Evolutionary conservation across 805 yeast genomes (phyloP).

Genomic region (Metschnikowia picachoensis): DNA sequence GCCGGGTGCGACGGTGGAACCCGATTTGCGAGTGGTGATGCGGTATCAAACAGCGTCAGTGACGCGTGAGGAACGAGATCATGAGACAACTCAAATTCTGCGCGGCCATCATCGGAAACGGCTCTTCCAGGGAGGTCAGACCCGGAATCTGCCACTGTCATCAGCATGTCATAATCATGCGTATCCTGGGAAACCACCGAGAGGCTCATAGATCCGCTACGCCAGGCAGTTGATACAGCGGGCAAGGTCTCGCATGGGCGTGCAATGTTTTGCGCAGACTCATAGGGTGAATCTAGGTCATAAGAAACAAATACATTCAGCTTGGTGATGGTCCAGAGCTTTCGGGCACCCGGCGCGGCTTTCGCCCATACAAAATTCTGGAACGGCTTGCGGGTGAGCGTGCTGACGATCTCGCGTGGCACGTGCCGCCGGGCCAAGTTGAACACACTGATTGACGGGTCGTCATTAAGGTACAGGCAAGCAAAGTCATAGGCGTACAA

Average conservation of each 20-base stretch:
- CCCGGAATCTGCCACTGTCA: neutral
- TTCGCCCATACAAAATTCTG: slow-evolving; percentile 43
- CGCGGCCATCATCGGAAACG: neutral
- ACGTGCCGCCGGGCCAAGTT: slow-evolving; percentile 66
- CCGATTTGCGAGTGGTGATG: neutral
- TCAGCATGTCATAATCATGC: slow-evolving; percentile 34
- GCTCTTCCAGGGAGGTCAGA: neutral
- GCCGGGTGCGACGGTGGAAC: slow-evolving; percentile 4
- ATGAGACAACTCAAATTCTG: neutral
- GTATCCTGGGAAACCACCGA: slow-evolving; percentile 50
- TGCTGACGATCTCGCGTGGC: slow-evolving; percentile 65
- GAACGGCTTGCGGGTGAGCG: slow-evolving; percentile 40
- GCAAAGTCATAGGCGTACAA: slow-evolving; percentile 66
- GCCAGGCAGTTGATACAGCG: slow-evolving; percentile 56
- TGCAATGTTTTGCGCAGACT: slow-evolving; percentile 22
- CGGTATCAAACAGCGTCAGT: neutral
- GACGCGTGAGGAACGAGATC: slow-evolving; percentile 4
- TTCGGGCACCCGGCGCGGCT: slow-evolving; percentile 20
- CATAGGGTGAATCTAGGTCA: slow-evolving; percentile 24
- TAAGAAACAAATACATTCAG: slow-evolving; percentile 36
- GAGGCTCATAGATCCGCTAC: slow-evolving; percentile 45
- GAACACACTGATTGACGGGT: slow-evolving; percentile 65
- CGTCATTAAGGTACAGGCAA: slow-evolving; percentile 68
- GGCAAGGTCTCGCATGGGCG: slow-evolving; percentile 49
- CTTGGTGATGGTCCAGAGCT: slow-evolving; percentile 40